phyloP scores from a whole-genome alignment of 805 yeast species.

The Candida broadrunensis region DNA sequence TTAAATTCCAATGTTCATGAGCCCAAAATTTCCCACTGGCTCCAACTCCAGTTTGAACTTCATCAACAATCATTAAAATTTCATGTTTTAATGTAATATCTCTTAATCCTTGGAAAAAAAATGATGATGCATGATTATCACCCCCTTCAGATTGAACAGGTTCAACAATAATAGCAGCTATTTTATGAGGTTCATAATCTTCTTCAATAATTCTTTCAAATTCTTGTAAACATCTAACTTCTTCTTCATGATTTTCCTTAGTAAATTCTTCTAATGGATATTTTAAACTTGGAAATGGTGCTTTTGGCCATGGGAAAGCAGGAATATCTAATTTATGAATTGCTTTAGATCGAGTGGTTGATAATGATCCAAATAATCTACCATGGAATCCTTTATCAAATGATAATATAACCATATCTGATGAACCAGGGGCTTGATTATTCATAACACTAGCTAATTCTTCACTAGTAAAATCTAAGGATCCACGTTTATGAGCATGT shows the following conservation, averaged over 20 bases:
- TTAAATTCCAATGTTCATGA: conserved; percentile 64
- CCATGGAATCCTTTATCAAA: conserved; percentile 58
- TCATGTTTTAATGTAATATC: conserved; percentile 56
- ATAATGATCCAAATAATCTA: conserved; percentile 52
- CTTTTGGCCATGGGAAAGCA: conserved; percentile 58
- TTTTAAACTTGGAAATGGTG: conserved; percentile 43
- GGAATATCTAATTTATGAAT: conserved; percentile 58
- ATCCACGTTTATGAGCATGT: conserved; percentile 53
- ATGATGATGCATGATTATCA: conserved; percentile 65
- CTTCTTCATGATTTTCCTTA: conserved; percentile 45
- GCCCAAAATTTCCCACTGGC: conserved; percentile 74
- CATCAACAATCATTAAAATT: conserved; percentile 63
- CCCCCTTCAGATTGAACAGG: conserved; percentile 77
- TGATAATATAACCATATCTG: conserved; percentile 52
- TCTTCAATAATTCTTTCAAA: conserved; percentile 37
- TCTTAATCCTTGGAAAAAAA: conserved; percentile 62
- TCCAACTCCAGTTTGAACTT: conserved; percentile 75
- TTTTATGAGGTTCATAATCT: conserved; percentile 33
- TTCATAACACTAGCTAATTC: conserved; percentile 49
- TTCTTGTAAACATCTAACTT: conserved; percentile 42
- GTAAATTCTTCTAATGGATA: conserved; percentile 36
- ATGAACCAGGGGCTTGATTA: conserved; percentile 50
- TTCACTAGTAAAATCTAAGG: conserved; percentile 40
- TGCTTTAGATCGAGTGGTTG: conserved; percentile 56
- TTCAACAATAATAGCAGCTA: conserved; percentile 55